A percentile compares a stretch with the other conserved stretches of the same genome.
phyloP scores from a whole-genome alignment of 495 filamentous ascomycete species.

The Glarea lozoyensis region DNA sequence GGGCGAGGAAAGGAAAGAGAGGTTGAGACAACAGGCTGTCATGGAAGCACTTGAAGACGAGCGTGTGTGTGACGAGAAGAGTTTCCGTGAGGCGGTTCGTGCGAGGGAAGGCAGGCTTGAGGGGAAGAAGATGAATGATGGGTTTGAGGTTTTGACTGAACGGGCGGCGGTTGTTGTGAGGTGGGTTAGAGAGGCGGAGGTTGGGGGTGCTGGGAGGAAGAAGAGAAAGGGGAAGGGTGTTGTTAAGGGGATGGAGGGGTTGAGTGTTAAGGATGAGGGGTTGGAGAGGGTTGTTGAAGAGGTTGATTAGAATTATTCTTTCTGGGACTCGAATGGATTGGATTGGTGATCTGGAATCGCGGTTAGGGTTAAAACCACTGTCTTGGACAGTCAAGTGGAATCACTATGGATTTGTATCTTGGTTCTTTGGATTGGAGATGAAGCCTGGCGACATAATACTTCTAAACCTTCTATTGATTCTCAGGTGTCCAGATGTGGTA shows the following conservation, averaged over 20 bases:
- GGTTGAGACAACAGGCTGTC: slow-evolving; percentile 52
- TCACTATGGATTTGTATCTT: too few species aligned
- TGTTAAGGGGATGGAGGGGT: slow-evolving; percentile 4
- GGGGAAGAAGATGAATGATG: slow-evolving; percentile 36
- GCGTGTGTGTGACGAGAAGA: slow-evolving; percentile 52
- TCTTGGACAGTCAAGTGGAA: too few species aligned
- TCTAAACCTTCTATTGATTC: too few species aligned
- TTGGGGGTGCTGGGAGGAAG: slow-evolving; percentile 27
- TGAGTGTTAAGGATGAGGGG: slow-evolving; percentile 8
- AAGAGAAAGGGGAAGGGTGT: slow-evolving; percentile 19
- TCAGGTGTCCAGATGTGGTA: too few species aligned
- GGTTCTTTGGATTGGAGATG: too few species aligned
- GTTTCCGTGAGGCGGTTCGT: slow-evolving; percentile 50
- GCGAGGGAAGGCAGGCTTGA: slow-evolving; percentile 38
- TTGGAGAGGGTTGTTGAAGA: slow-evolving; percentile 20
- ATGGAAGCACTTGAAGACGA: slow-evolving; percentile 57
- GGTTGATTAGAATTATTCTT: slow-evolving; percentile 20
- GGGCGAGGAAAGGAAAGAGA: slow-evolving; percentile 42
- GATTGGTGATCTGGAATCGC: too few species aligned
- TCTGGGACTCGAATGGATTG: too few species aligned
- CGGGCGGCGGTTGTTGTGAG: slow-evolving; percentile 55
- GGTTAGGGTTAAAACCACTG: too few species aligned
- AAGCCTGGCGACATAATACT: too few species aligned
- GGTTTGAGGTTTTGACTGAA: slow-evolving; percentile 58
- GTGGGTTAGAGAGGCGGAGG: slow-evolving; percentile 57